phyloP scores from a whole-genome alignment of 2,329 filamentous ascomycete species.

The Calycina herbarum region DNA sequence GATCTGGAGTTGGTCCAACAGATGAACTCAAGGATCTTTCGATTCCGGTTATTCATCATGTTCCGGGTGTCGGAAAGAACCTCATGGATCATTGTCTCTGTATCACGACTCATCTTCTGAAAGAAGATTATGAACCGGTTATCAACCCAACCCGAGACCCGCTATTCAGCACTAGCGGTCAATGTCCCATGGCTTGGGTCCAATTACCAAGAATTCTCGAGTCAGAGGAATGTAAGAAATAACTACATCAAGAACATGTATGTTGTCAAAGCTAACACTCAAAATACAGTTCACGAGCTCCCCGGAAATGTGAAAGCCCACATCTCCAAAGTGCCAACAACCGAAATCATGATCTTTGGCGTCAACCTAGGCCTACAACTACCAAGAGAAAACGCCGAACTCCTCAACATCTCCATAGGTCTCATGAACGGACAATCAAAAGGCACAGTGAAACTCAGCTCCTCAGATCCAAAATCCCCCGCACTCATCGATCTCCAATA shows the following conservation, averaged over 20 bases:
- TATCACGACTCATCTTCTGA: slow-evolving; percentile 42
- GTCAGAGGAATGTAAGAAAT: slow-evolving; percentile 49
- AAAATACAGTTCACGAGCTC: not conserved
- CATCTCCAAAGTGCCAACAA: slow-evolving; percentile 2
- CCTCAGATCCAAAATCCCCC: slow-evolving; percentile 60
- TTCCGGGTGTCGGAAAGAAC: slow-evolving; percentile 66
- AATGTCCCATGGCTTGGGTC: slow-evolving; percentile 45
- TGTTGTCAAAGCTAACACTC: not conserved
- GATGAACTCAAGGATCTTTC: slow-evolving; percentile 43
- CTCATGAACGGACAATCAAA: slow-evolving; percentile 56
- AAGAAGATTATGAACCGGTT: slow-evolving; percentile 32
- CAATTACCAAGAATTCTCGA: slow-evolving; percentile 45
- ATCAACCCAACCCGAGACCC: not conserved
- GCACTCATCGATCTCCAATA: slow-evolving; percentile 64
- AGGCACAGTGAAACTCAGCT: slow-evolving; percentile 61
- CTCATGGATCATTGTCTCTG: slow-evolving; percentile 45
- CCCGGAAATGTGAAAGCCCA: not conserved
- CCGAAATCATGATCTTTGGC: not conserved
- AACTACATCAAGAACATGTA: slow-evolving; percentile 35
- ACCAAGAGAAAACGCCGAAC: not conserved
- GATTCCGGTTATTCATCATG: slow-evolving; percentile 55
- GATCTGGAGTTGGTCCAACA: slow-evolving; percentile 46
- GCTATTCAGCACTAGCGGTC: slow-evolving; percentile 35
- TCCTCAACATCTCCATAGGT: slow-evolving; percentile 40
- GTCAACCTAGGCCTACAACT: not conserved